phyloP scores from a whole-genome alignment of 768 basidiomycete genomes.

The Dentipellis fragilis region DNA sequence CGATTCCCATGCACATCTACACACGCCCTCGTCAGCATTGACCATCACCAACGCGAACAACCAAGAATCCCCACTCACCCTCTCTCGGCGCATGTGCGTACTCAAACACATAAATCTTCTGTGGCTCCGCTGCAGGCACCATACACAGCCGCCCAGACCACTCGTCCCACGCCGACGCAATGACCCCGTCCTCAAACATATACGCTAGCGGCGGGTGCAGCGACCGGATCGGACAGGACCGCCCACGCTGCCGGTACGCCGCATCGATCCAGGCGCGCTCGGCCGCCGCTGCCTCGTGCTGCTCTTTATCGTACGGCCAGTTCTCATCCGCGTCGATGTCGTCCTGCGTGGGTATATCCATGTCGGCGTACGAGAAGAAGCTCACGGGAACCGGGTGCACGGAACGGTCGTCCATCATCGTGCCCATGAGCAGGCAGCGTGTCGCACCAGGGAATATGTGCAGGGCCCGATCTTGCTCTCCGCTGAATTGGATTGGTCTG shows the following conservation, averaged over 20 bases:
- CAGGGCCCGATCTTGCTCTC: background rate
- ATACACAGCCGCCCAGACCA: conserved; percentile 11
- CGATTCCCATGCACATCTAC: conserved; percentile 11
- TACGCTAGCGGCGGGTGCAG: conserved; percentile 7
- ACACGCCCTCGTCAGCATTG: background rate
- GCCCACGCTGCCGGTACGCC: conserved; percentile 4
- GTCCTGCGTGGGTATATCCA: background rate
- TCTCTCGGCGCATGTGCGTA: conserved; percentile 12
- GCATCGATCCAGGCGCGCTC: conserved; percentile 12
- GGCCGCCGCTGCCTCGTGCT: conserved; percentile 9
- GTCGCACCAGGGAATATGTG: conserved; percentile 9
- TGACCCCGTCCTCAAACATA: conserved; percentile 7
- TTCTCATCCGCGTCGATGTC: background rate
- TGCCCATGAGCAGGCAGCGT: conserved; percentile 6
- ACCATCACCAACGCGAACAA: background rate
- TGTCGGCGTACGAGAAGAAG: conserved; percentile 10
- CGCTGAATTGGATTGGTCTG: too few relatives aligned
- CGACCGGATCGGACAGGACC: conserved; percentile 5
- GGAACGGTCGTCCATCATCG: conserved; percentile 6
- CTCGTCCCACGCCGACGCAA: conserved; percentile 12
- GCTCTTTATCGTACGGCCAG: conserved; percentile 11
- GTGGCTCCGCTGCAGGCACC: conserved; percentile 7
- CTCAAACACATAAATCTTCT: conserved; percentile 9
- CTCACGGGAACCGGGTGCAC: background rate
- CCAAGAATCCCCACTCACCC: conserved; percentile 3